phyloP scores from a whole-genome alignment of 139 green algal species.

The Chlorella sp. region DNA sequence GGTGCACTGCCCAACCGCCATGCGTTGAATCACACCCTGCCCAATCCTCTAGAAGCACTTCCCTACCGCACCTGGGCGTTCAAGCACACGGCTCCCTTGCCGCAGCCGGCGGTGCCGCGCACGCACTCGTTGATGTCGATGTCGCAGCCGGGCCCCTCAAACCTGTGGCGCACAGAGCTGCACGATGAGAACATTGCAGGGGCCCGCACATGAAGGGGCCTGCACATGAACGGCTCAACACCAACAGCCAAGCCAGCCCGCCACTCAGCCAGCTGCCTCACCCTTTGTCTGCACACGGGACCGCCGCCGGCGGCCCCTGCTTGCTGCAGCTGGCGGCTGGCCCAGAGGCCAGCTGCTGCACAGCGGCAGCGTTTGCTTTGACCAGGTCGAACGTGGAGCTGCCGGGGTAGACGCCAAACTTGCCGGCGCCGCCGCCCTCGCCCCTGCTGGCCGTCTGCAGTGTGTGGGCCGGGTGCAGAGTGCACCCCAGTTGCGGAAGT shows the following conservation, averaged over 20 bases:
- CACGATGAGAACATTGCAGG: too few species aligned
- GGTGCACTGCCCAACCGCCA: too few species aligned
- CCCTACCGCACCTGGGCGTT: conserved; percentile 37
- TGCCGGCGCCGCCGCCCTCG: conserved; percentile 55
- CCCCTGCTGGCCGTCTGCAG: conserved; percentile 34
- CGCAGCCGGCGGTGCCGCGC: conserved; percentile 43
- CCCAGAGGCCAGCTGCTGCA: conserved; percentile 1
- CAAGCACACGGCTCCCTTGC: conserved; percentile 39
- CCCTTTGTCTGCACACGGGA: conserved; percentile 2
- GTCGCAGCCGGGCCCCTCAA: conserved; percentile 55
- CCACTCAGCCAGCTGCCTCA: neutral
- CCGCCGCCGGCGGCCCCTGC: neutral
- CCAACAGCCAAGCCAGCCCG: too few species aligned
- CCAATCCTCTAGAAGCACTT: too few species aligned
- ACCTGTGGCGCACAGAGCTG: too few species aligned
- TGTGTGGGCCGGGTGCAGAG: neutral
- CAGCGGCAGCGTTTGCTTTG: conserved; percentile 14
- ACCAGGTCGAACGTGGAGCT: conserved; percentile 32
- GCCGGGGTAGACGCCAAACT: conserved; percentile 53
- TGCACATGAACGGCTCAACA: too few species aligned
- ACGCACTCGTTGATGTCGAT: conserved; percentile 67
- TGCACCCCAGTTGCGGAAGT: too few species aligned
- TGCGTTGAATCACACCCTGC: too few species aligned
- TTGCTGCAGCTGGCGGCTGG: neutral
- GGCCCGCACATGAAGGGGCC: too few species aligned